Evolutionary conservation across 371 early-diverging fungal species (phyloP).

Genomic region (Spraguea lophii): DNA sequence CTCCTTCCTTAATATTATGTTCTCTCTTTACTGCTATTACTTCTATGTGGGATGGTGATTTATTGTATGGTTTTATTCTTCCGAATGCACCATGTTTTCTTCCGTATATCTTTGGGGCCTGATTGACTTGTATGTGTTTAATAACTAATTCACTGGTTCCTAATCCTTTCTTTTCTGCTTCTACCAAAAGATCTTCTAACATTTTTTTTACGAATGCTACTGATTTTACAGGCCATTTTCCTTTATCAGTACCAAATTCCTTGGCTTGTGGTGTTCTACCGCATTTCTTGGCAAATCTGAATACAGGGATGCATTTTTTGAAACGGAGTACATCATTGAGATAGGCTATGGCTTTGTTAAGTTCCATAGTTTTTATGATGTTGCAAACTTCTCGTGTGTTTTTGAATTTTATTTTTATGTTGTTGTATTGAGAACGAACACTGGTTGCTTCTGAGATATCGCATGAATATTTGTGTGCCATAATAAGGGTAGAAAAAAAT

Average conservation of each 20-base stretch:
- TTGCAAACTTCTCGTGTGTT: conserved; percentile 91
- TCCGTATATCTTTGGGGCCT: conserved; percentile 87
- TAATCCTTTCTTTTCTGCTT: conserved; percentile 78
- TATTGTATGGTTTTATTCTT: conserved; percentile 80
- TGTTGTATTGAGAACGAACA: conserved; percentile 29
- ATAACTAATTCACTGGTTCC: conserved; percentile 53
- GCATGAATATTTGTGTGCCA: conserved; percentile 11
- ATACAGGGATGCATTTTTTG: conserved; percentile 91
- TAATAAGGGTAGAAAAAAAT: too few species aligned
- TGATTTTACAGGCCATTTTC: conserved; percentile 95
- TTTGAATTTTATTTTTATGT: conserved; percentile 51
- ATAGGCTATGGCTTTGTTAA: conserved; percentile 74
- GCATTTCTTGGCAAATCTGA: conserved; percentile 81
- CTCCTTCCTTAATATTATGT: conserved; percentile 17
- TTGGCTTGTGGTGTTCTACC: conserved; percentile 91
- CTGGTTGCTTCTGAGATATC: conserved; percentile 42
- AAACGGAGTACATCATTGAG: conserved; percentile 76
- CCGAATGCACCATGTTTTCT: conserved; percentile 95
- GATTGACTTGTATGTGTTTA: conserved; percentile 84
- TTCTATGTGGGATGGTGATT: conserved; percentile 85
- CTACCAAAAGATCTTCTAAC: conserved; percentile 81
- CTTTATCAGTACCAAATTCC: conserved; percentile 65
- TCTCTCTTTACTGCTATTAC: conserved; percentile 45
- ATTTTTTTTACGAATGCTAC: conserved; percentile 70
- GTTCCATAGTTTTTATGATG: conserved; percentile 73